Percentiles rank a stretch among this genome's conserved stretches.
Conservation (phyloP, 1,284 basidiomycete genomes). For the Cystobasidiaceae sp. region DNA sequence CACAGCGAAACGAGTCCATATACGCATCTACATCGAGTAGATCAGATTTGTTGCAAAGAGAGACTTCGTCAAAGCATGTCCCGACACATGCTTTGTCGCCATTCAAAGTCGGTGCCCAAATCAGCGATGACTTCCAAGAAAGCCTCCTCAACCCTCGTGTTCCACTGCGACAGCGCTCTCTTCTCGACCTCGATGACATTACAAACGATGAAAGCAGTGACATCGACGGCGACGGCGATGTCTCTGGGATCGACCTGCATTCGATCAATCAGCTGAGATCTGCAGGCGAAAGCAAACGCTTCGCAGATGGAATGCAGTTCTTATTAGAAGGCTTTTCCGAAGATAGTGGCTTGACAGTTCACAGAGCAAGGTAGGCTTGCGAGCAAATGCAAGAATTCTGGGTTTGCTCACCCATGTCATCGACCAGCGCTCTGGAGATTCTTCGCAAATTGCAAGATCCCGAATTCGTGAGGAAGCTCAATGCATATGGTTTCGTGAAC, state of each 20-base stretch:
- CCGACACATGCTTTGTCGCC: no score
- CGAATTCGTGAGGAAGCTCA: conserved; percentile 10
- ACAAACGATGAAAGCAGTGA: background rate
- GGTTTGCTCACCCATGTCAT: background rate
- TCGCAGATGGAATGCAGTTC: conserved; percentile 16
- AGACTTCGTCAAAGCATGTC: no score
- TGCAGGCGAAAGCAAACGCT: conserved; percentile 12
- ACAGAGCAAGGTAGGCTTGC: conserved; percentile 1
- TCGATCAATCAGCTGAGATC: conserved; percentile 11
- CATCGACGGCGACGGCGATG: background rate
- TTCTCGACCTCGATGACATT: background rate
- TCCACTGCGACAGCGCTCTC: no score
- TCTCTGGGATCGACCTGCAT: background rate
- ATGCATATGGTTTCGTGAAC: background rate
- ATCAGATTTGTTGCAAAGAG: no score
- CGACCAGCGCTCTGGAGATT: conserved; percentile 16
- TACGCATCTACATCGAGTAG: no score
- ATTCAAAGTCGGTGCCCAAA: no score
- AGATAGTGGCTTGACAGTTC: background rate
- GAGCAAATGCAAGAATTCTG: background rate
- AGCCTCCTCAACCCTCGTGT: background rate
- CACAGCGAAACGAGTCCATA: no score
- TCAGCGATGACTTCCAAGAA: background rate
- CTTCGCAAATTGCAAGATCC: background rate
- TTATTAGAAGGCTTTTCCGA: conserved; percentile 5